A percentile compares a stretch with the other conserved stretches of the same genome.
Conservation (phyloP, 2,329 filamentous ascomycete genomes). For the Neospermospora avenae region DNA sequence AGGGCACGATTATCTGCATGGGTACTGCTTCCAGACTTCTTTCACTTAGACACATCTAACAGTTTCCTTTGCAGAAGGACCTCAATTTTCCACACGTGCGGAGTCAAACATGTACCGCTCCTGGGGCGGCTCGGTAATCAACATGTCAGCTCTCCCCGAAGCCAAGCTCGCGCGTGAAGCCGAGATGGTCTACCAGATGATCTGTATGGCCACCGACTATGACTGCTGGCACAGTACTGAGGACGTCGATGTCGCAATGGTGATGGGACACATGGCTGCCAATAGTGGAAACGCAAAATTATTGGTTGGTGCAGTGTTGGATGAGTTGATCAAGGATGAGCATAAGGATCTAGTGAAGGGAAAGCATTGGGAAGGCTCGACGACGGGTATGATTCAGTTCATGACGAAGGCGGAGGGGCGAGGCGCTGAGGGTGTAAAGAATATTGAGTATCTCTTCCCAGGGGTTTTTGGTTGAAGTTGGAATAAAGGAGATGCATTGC, state of each 20-base stretch:
- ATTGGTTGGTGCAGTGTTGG: constrained; percentile 81
- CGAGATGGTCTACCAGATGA: constrained; percentile 96
- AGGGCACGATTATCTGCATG: constrained; percentile 88
- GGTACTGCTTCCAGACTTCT: constrained; percentile 51
- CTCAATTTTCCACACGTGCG: constrained; percentile 93
- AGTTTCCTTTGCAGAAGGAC: constrained; percentile 66
- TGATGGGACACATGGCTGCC: constrained; percentile 92
- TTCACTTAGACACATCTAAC: not conserved
- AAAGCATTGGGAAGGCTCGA: constrained; percentile 75
- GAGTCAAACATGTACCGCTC: constrained; percentile 93
- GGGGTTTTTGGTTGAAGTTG: constrained; percentile 39
- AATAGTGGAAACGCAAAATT: constrained; percentile 85
- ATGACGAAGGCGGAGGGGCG: constrained; percentile 80
- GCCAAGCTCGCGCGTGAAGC: constrained; percentile 95
- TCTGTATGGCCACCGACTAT: constrained; percentile 99
- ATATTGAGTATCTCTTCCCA: constrained; percentile 83
- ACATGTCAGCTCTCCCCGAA: constrained; percentile 96
- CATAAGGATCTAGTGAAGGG: constrained; percentile 72
- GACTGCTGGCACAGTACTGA: constrained; percentile 91
- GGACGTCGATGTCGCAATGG: constrained; percentile 93
- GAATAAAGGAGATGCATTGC: not conserved
- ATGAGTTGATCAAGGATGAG: constrained; percentile 77
- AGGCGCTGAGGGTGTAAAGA: constrained; percentile 70
- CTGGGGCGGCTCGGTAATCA: constrained; percentile 94
- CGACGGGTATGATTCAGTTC: constrained; percentile 72